phyloP scores from a whole-genome alignment of 352 stramenopile genomes.

The Peronospora tabacina region DNA sequence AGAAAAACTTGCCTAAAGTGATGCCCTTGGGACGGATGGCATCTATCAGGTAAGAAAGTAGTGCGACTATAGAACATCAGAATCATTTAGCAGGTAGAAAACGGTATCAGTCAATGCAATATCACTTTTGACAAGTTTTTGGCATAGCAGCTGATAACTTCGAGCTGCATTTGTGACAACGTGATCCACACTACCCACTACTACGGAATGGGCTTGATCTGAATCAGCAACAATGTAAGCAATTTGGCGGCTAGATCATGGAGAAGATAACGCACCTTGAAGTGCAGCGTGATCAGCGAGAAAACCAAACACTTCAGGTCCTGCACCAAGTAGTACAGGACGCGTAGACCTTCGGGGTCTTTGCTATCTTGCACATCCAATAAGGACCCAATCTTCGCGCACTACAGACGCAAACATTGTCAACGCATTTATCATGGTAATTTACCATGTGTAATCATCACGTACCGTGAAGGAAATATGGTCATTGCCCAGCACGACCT shows the following conservation, averaged over 20 bases:
- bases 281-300: constrained; percentile 94
- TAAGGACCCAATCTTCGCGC: constrained; percentile 93
- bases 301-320: constrained; percentile 96
- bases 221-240: constrained; percentile 8
- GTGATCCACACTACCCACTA: constrained; percentile 10
- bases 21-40: no score
- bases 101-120: no score
- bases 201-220: constrained; percentile 93
- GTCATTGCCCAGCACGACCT: constrained; percentile 91
- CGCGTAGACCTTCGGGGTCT: constrained; percentile 90
- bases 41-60: no score
- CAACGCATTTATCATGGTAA: neutral
- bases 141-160: neutral
- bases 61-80: no score
- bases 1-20: no score
- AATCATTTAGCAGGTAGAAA: no score
- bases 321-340: constrained; percentile 96
- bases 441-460: neutral
- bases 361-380: constrained; percentile 93
- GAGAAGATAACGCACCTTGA: constrained; percentile 71
- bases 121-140: no score
- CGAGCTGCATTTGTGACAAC: constrained; percentile 6
- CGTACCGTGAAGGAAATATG: constrained; percentile 95
- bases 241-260: neutral
- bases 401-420: constrained; percentile 39